phyloP scores from a whole-genome alignment of 441 rosid genomes.

The Aquilaria agallochum region DNA sequence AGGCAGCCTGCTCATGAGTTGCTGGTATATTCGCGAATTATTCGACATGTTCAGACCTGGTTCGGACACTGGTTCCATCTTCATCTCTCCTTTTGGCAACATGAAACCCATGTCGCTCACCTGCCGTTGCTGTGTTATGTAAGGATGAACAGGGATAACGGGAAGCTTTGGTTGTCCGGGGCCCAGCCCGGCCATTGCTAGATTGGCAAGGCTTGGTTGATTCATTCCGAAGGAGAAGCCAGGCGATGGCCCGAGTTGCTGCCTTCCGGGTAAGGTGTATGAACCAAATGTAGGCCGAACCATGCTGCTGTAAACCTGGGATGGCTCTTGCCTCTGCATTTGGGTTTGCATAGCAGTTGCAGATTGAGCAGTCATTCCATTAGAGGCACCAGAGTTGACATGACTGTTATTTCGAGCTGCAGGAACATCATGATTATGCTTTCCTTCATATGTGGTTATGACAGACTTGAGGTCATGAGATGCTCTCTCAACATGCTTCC shows the following conservation, averaged over 20 bases:
- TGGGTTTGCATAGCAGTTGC: constrained; percentile 35
- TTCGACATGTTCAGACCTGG: constrained; percentile 44
- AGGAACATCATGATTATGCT: constrained; percentile 94
- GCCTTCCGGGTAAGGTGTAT: constrained; percentile 54
- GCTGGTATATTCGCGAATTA: constrained; percentile 62
- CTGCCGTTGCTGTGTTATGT: constrained; percentile 49
- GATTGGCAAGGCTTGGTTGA: constrained; percentile 50
- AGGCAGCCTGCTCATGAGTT: constrained; percentile 80
- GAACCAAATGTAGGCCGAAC: constrained; percentile 40
- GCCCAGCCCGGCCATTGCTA: constrained; percentile 63
- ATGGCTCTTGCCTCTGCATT: constrained; percentile 40
- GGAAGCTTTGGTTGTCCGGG: constrained; percentile 61
- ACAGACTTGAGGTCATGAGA: constrained; percentile 92
- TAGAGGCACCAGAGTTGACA: constrained; percentile 39
- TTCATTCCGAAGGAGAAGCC: constrained; percentile 58
- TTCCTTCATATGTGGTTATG: constrained; percentile 94
- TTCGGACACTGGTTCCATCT: constrained; percentile 75
- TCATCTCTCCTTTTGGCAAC: constrained; percentile 69
- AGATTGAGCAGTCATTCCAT: constrained; percentile 20
- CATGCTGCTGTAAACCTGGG: constrained; percentile 51
- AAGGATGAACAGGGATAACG: constrained; percentile 53
- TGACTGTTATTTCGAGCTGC: constrained; percentile 92
- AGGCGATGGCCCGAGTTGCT: constrained; percentile 39
- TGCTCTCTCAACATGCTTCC: constrained; percentile 98
- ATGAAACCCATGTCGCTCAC: constrained; percentile 42